Conservation (phyloP, 805 yeast genomes). For the Candida montana region DNA sequence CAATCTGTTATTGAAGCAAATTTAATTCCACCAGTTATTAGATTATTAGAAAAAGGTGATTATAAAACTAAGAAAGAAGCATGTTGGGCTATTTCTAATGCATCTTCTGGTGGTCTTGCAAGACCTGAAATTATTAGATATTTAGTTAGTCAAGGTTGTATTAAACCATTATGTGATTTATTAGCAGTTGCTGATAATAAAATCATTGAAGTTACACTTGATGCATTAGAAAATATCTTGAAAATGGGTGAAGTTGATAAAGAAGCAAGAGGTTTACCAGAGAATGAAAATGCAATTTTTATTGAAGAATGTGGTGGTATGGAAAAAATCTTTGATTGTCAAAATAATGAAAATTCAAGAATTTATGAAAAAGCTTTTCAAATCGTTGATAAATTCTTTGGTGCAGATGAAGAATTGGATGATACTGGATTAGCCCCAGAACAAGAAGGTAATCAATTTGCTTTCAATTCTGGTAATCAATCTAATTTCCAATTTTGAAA, state of each 20-base stretch:
- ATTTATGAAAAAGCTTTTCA: slow-evolving; percentile 87
- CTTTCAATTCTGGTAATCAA: slow-evolving; percentile 72
- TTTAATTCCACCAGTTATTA: slow-evolving; percentile 84
- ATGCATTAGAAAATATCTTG: slow-evolving; percentile 88
- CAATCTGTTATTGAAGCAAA: slow-evolving; percentile 96
- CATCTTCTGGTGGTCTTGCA: slow-evolving; percentile 89
- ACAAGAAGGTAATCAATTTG: slow-evolving; percentile 77
- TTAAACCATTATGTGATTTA: slow-evolving; percentile 93
- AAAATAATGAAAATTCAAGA: slow-evolving; percentile 84
- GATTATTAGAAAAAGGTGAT: slow-evolving; percentile 76
- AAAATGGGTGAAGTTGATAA: slow-evolving; percentile 92
- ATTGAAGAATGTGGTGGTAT: slow-evolving; percentile 98
- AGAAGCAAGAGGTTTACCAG: slow-evolving; percentile 61
- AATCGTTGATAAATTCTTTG: slow-evolving; percentile 87
- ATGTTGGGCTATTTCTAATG: slow-evolving; percentile 98
- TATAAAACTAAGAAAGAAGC: slow-evolving; percentile 98
- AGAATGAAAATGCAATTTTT: slow-evolving; percentile 83
- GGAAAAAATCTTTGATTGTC: slow-evolving; percentile 93
- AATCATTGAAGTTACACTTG: slow-evolving; percentile 91
- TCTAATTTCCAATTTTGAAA: slow-evolving; percentile 21
- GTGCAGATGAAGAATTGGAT: slow-evolving; percentile 68
- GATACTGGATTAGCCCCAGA: slow-evolving; percentile 78
- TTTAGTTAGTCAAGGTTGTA: slow-evolving; percentile 91
- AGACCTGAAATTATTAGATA: slow-evolving; percentile 93
- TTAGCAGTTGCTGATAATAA: slow-evolving; percentile 83